These are phyloP conservation scores for Podila horticola DNA, from an alignment of 192 early-diverging fungal species.

Conservation along the genomic window DNA sequence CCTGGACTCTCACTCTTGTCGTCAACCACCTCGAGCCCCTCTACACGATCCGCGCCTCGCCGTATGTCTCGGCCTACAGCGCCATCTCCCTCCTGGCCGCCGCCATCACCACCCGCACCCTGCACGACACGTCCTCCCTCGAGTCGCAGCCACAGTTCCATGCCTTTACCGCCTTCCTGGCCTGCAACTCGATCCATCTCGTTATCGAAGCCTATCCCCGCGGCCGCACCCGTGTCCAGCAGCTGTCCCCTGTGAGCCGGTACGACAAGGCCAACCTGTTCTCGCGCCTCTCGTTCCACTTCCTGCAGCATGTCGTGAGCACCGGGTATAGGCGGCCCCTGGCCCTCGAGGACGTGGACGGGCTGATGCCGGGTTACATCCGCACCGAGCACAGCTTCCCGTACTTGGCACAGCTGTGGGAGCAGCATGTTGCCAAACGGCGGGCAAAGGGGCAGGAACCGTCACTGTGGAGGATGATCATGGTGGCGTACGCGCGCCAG, in stretches of 20 bases:
- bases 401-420: neutral
- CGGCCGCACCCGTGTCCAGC: neutral
- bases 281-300: neutral
- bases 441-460: neutral
- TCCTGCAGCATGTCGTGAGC: neutral
- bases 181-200: neutral
- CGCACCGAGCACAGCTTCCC: neutral
- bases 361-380: neutral
- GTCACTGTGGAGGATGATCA: neutral
- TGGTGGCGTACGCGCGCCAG: neutral
- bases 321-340: neutral
- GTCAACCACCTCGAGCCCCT: neutral
- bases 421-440: neutral
- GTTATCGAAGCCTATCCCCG: neutral
- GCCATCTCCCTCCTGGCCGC: neutral
- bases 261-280: constrained; percentile 6
- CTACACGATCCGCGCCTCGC: neutral
- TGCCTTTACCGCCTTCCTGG: neutral
- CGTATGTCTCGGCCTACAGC: neutral
- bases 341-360: neutral
- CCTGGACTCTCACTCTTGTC: neutral
- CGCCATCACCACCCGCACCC: neutral
- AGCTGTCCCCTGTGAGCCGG: neutral
- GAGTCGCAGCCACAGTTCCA: neutral
- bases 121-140: neutral